Evolutionary conservation across 2,329 filamentous ascomycete genomes (phyloP).

Genomic region (Colletotrichum graminicola): DNA sequence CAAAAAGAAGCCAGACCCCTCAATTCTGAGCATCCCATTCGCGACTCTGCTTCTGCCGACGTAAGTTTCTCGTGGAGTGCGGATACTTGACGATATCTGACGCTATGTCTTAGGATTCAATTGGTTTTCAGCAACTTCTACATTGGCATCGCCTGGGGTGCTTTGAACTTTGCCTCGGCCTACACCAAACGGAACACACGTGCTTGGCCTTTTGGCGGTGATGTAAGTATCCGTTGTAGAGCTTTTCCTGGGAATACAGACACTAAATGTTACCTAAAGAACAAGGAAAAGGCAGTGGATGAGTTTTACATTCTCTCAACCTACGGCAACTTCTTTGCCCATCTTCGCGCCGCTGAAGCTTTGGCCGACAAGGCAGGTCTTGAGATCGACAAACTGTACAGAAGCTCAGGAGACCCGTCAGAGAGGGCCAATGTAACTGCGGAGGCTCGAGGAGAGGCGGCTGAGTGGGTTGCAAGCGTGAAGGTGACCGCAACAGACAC

Average conservation of each 20-base stretch:
- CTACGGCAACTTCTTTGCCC: conserved; percentile 74
- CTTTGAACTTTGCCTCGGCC: conserved; percentile 64
- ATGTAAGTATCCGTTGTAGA: conserved; percentile 53
- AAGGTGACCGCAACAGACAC: conserved; percentile 75
- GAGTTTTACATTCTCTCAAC: conserved; percentile 75
- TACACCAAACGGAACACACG: conserved; percentile 70
- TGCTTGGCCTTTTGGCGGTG: conserved; percentile 73
- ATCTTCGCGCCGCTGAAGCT: conserved; percentile 70
- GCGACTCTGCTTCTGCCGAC: conserved; percentile 70
- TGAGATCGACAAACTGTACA: conserved; percentile 62
- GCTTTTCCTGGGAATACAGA: neutral
- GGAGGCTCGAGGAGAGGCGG: conserved; percentile 68
- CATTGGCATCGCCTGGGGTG: conserved; percentile 71
- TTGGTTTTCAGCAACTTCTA: conserved; percentile 77
- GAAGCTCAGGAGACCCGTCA: conserved; percentile 50
- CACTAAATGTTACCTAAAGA: conserved; percentile 45
- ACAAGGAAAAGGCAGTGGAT: conserved; percentile 68
- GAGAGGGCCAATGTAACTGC: conserved; percentile 61
- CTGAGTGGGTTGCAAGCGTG: conserved; percentile 71
- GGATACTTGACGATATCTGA: neutral
- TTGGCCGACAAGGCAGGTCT: conserved; percentile 68
- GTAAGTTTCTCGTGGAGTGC: conserved; percentile 47
- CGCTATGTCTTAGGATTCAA: conserved; percentile 61
- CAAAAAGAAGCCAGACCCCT: conserved; percentile 63
- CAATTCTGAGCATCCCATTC: conserved; percentile 65